Base-by-base conservation (phyloP, 2,329 filamentous ascomycete genomes). In the Monascus ruber region DNA sequence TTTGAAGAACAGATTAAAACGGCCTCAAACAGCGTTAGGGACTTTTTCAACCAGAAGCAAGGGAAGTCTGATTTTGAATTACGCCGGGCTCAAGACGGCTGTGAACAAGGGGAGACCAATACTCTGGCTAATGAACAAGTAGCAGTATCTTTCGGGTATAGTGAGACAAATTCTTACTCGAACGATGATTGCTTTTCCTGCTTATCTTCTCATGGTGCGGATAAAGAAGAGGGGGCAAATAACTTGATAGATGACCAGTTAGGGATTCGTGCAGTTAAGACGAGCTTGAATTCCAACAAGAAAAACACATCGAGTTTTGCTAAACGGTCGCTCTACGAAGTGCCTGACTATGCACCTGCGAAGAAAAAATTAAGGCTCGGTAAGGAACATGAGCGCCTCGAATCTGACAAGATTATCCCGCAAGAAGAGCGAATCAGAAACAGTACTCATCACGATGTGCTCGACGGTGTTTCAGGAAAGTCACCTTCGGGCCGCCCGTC, bases 21-120 rank as follows among this genome's bases (percentile, higher is more conserved):
- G 1, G 75, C 78, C 1, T 62, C 94, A 31, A 77, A 94, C 52
- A 88, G 89, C 38, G 80, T 96, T 1, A 82, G 88, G 55, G 89
- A 96, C 55, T 69, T 98, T 10, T 94, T 83, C 55, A 82, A 84
- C 0, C 71, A 75, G 17, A 83, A 77, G 35, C 60, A 87, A 24
- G 55, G 49, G 29, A 39, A 48, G 9, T 48, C 48, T 5, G 50
- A 45, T 34, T 29, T 54, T 28, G 44, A 58, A 36, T 36, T 41
- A 10, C 39, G 40, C 24, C 44, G 35, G 34, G 34, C 39, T 17
- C 38, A 42, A 33, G 40, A 34, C 43, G 17, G 42, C 24, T 35
- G 42, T 42, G 33, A 40, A 6, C 36, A 42, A 31, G 51, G 17
- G 17, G 17, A 17, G 17, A 17, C 17, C 17, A 17, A 17, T 17